These are phyloP conservation scores for Xylaria castorea DNA, from an alignment of 495 filamentous ascomycete species.

Conservation along the genomic window DNA sequence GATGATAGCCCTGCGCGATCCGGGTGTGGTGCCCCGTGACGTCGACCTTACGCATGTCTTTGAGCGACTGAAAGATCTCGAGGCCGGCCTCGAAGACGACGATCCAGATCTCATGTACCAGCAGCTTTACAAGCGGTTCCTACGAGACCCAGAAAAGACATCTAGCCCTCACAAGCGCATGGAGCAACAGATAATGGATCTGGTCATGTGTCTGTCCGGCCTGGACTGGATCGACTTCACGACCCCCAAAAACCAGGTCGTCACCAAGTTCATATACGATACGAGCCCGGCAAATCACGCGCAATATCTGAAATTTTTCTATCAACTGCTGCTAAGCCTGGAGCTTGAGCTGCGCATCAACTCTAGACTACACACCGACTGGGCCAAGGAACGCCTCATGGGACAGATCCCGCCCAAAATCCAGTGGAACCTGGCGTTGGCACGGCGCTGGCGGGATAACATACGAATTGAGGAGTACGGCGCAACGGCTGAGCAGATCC, in stretches of 20 bases:
- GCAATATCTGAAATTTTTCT: constrained; percentile 68
- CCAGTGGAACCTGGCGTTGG: constrained; percentile 71
- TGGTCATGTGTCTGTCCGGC: constrained; percentile 67
- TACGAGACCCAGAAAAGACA: constrained; percentile 59
- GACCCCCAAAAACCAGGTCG: constrained; percentile 65
- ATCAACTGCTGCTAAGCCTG: constrained; percentile 72
- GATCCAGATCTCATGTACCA: constrained; percentile 61
- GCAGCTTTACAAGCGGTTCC: constrained; percentile 56
- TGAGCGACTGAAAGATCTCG: constrained; percentile 61
- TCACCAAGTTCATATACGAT: constrained; percentile 67
- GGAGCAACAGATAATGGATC: constrained; percentile 70
- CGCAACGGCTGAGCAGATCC: constrained; percentile 50
- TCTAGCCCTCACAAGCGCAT: constrained; percentile 60
- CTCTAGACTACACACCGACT: constrained; percentile 57
- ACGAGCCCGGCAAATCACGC: constrained; percentile 41
- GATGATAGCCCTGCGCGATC: constrained; percentile 55
- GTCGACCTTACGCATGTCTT: constrained; percentile 59
- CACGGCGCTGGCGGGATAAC: constrained; percentile 71
- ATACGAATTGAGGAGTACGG: constrained; percentile 63
- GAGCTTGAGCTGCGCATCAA: constrained; percentile 71
- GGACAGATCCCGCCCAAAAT: constrained; percentile 68
- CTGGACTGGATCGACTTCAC: constrained; percentile 74
- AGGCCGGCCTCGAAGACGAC: constrained; percentile 63
- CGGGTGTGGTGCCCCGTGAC: constrained; percentile 59
- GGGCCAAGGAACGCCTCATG: constrained; percentile 63